Conservation (phyloP, 495 filamentous ascomycete genomes). For the Parachaetomium inaequale region DNA sequence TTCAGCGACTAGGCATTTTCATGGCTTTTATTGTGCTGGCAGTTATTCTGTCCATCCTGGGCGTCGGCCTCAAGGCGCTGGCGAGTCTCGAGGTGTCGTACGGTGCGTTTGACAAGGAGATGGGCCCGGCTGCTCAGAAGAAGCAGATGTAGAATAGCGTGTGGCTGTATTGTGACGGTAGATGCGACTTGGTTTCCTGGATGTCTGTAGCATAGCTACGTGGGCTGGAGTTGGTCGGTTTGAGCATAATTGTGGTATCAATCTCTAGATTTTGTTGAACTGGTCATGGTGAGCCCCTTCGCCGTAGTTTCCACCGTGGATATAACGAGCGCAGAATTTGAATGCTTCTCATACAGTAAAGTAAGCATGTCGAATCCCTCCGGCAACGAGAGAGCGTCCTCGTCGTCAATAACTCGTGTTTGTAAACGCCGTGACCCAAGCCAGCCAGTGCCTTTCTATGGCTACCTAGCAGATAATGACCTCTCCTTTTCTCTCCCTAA, state of each 20-base stretch:
- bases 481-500: not conserved
- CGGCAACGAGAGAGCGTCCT: not conserved
- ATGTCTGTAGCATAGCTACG: constrained; percentile 18
- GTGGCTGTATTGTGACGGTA: not conserved
- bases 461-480: not conserved
- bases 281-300: too few species aligned
- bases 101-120: constrained; percentile 94
- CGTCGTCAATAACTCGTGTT: not conserved
- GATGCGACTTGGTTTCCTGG: constrained; percentile 7
- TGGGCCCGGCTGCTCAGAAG: constrained; percentile 79
- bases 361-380: not conserved
- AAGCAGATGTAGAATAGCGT: constrained; percentile 58
- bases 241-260: constrained; percentile 15
- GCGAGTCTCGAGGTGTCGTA: constrained; percentile 82
- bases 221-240: constrained; percentile 21
- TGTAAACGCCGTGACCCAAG: constrained; percentile 13
- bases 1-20: constrained; percentile 54
- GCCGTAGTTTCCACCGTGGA: too few species aligned
- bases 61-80: constrained; percentile 71
- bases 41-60: constrained; percentile 69
- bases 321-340: not conserved
- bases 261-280: constrained; percentile 11
- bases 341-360: not conserved
- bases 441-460: not conserved
- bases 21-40: constrained; percentile 63